Evolutionary conservation across 768 basidiomycete species (phyloP).

Genomic region (Clavulina sp.): DNA sequence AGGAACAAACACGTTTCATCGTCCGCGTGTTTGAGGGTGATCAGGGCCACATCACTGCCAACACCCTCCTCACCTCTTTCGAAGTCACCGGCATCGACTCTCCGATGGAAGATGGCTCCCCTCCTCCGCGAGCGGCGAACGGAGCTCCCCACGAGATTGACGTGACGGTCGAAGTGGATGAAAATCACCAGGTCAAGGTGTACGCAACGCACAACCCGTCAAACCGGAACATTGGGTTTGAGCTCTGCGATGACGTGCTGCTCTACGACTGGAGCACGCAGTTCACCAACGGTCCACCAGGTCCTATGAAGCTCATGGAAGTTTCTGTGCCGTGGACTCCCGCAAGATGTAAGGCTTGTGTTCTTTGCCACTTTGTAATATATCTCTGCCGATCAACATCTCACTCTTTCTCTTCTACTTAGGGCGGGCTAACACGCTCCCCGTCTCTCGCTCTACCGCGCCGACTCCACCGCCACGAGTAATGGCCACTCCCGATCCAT

Average conservation of each 20-base stretch:
- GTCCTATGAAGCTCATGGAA: too few relatives aligned
- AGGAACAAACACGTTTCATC: conserved; percentile 96
- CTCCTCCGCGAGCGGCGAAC: background rate
- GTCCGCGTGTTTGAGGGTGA: conserved; percentile 98
- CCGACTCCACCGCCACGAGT: background rate
- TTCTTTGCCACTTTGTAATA: too few relatives aligned
- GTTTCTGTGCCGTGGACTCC: too few relatives aligned
- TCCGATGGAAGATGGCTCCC: too few relatives aligned
- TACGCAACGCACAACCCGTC: background rate
- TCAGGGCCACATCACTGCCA: conserved; percentile 44
- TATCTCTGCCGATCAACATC: too few relatives aligned
- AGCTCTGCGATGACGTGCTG: background rate
- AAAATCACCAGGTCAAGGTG: background rate
- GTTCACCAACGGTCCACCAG: background rate
- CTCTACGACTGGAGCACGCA: background rate
- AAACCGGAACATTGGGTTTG: background rate
- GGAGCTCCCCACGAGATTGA: background rate
- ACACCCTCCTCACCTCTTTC: background rate
- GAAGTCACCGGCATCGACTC: background rate
- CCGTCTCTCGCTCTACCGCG: too few relatives aligned
- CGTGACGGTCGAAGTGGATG: background rate
- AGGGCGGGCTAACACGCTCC: too few relatives aligned
- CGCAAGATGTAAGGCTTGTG: too few relatives aligned
- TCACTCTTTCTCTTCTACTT: too few relatives aligned
- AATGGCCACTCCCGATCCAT: background rate